Evolutionary conservation across 2,329 filamentous ascomycete species (phyloP).

Genomic region (Aspergillus spinulosporus): DNA sequence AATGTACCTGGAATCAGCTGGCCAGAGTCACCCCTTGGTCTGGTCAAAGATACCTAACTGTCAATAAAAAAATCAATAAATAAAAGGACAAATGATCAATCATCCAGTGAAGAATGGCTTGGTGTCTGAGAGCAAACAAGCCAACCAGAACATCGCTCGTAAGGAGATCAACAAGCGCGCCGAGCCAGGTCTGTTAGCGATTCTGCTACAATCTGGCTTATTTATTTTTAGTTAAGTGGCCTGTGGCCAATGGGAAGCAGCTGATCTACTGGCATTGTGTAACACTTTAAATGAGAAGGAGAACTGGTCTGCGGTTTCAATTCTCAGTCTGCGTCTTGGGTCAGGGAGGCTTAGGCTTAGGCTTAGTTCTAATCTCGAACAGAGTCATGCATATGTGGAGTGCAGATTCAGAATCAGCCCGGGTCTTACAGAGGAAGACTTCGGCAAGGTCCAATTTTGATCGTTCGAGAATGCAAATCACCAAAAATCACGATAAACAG

Average conservation of each 20-base stretch:
- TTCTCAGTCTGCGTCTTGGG: not conserved
- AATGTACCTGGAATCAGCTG: conserved; percentile 9
- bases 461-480: not conserved
- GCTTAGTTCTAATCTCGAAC: not conserved
- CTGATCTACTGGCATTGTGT: conserved; percentile 26
- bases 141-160: not conserved
- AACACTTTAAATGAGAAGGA: conserved; percentile 26
- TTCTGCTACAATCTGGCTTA: conserved; percentile 10
- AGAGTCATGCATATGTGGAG: conserved; percentile 11
- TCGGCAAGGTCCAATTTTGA: not conserved
- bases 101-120: conserved; percentile 1
- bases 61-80: not conserved
- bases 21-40: conserved; percentile 1
- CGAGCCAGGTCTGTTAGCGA: not conserved
- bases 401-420: conserved; percentile 3
- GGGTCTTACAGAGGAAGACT: not conserved
- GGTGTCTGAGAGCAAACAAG: conserved; percentile 1
- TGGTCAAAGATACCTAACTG: not conserved
- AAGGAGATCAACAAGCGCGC: not conserved
- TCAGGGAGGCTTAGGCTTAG: not conserved
- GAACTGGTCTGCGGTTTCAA: not conserved
- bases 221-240: conserved; percentile 26
- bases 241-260: conserved; percentile 20
- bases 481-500: conserved; percentile 2
- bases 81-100: not conserved